Base-by-base conservation (phyloP, 2,329 filamentous ascomycete genomes). In the Fusarium sp. region DNA sequence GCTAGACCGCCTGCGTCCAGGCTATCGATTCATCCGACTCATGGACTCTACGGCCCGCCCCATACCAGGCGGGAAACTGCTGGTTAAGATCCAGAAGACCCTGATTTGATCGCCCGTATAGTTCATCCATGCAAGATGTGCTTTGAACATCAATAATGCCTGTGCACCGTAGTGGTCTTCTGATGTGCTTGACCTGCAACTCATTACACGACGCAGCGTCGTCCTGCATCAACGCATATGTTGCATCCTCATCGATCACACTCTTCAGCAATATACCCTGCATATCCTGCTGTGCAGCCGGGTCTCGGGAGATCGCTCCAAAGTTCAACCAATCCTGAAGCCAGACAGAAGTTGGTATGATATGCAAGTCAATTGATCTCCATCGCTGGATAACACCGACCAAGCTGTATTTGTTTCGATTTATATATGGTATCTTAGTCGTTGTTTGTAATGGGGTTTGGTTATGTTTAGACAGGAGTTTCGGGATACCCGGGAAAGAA, bases 11-110 rank as follows among this genome's bases (percentile, higher is more conserved):
- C 81, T 89, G 4, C 83, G 80, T 46, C 77, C 77, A 46, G 87
- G 87, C 18, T 88, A 87, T 76, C 83, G 87, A 44, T 85, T 87
- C 65, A 77, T 89, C 52, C 77, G 80, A 38, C 80, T 89, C 44
- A 76, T 83, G 68, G 82, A 87, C 59, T 76, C 77, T 23, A 78
- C 80, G 28, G 83, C 85, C 18, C 77, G 80, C 45, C 77, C 79
- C 13, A 81, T 84, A 26, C 73, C 79, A 8, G 84, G 83, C 54
- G 80, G 80, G 11, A 82, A 84, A 68, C 74, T 89, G 49, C 78
- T 88, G 40, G 83, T 88, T 52, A 85, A 80, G 60, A 80, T 89
- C 33, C 78, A 82, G 42, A 88, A 88, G 77, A 76, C 73, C 12
- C 69, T 84, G 46, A 77, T 74, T 46, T 82, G 69, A 78, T 51